Evolutionary conservation across 345 rosid genomes (phyloP).

Genomic region (Dipteronia dyeriana): DNA sequence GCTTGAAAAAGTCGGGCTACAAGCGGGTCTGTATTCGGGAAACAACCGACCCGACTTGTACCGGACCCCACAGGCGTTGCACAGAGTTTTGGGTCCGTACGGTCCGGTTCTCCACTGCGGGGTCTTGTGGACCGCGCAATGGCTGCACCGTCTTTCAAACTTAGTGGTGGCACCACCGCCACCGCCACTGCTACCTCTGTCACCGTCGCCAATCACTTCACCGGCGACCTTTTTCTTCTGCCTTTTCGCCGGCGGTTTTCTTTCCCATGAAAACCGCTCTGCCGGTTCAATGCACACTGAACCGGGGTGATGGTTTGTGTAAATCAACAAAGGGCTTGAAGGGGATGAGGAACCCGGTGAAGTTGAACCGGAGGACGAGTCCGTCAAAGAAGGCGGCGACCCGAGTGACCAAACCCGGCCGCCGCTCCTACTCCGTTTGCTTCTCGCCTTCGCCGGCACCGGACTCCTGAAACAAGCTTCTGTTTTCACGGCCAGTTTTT

Average conservation of each 20-base stretch:
- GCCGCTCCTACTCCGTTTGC: constrained; percentile 70
- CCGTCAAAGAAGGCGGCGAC: constrained; percentile 55
- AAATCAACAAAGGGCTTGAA: constrained; percentile 32
- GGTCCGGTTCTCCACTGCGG: constrained; percentile 99
- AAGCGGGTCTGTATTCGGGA: constrained; percentile 91
- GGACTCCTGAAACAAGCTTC: constrained; percentile 41
- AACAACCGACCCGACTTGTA: constrained; percentile 86
- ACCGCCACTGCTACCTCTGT: neutral
- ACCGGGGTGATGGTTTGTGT: constrained; percentile 19
- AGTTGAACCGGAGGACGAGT: constrained; percentile 48
- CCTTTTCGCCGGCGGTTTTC: constrained; percentile 37
- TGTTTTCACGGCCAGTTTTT: constrained; percentile 8
- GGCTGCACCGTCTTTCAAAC: constrained; percentile 63
- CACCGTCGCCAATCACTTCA: constrained; percentile 19
- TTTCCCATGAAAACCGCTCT: constrained; percentile 15
- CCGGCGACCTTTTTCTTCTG: constrained; percentile 33
- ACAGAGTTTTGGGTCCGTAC: constrained; percentile 78
- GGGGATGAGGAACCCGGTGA: constrained; percentile 37
- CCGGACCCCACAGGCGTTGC: constrained; percentile 94
- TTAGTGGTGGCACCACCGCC: constrained; percentile 21
- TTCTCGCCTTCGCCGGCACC: constrained; percentile 78
- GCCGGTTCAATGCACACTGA: constrained; percentile 21
- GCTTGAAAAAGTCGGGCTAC: constrained; percentile 84
- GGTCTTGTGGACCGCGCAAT: constrained; percentile 89
- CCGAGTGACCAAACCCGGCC: constrained; percentile 59